Conservation (phyloP, 352 stramenopile genomes). For the Phytopythium aichiense region DNA sequence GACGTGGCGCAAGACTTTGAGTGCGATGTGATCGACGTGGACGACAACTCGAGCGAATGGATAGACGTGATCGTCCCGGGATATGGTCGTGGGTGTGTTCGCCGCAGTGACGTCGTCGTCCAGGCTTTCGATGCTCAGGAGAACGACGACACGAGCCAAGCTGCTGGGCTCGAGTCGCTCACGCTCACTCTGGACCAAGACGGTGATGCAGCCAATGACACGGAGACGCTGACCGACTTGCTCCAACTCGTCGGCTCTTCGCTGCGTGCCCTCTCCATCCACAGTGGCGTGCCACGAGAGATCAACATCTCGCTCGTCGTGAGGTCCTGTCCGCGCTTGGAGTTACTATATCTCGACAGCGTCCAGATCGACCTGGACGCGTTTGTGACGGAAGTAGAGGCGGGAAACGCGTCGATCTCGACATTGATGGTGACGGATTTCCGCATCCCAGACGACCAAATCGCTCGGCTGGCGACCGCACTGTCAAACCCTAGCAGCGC, state of each 20-base stretch:
- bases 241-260: constrained; percentile 17
- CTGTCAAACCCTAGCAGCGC: constrained; percentile 13
- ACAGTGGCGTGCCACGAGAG: constrained; percentile 3
- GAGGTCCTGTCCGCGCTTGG: constrained; percentile 15
- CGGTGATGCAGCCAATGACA: constrained; percentile 7
- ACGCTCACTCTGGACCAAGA: constrained; percentile 21
- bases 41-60: constrained; percentile 16
- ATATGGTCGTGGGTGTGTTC: constrained; percentile 20
- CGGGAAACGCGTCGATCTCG: background rate
- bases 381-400: constrained; percentile 8
- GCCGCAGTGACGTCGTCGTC: constrained; percentile 2
- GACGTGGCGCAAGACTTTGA: constrained; percentile 7
- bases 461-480: constrained; percentile 21
- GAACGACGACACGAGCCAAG: no score
- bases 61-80: constrained; percentile 32
- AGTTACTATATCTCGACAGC: constrained; percentile 22
- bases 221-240: constrained; percentile 3
- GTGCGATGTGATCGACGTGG: constrained; percentile 6
- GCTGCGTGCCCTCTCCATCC: constrained; percentile 19
- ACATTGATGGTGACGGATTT: constrained; percentile 11
- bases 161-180: constrained; percentile 16
- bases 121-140: background rate
- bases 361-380: constrained; percentile 20
- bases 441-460: background rate
- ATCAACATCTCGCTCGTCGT: constrained; percentile 16